Conservation (phyloP, 305 asterid species). For the Withania somnifera region DNA sequence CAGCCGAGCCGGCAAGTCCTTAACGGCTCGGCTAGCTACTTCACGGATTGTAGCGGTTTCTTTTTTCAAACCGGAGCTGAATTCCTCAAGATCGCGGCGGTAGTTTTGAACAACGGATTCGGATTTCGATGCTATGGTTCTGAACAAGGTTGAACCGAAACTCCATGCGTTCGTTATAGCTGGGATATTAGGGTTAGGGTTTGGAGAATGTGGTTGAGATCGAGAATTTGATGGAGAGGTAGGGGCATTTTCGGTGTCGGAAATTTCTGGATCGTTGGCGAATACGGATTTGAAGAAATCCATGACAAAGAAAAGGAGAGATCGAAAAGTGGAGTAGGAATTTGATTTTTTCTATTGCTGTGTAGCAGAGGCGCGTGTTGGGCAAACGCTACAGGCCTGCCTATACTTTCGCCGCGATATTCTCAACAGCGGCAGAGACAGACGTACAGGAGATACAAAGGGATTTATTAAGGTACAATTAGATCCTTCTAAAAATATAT, state of each 20-base stretch:
- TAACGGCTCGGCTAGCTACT: slow-evolving; percentile 70
- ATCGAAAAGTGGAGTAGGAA: background rate
- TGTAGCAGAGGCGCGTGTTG: background rate
- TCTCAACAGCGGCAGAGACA: background rate
- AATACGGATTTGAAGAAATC: slow-evolving; percentile 81
- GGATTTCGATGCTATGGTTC: slow-evolving; percentile 59
- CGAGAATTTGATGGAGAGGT: slow-evolving; percentile 19
- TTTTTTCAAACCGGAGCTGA: slow-evolving; percentile 50
- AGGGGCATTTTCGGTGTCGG: slow-evolving; percentile 10
- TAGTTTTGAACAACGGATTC: slow-evolving; percentile 63
- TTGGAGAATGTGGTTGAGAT: slow-evolving; percentile 16
- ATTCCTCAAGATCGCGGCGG: slow-evolving; percentile 63
- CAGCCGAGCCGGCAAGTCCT: slow-evolving; percentile 59
- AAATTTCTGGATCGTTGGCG: slow-evolving; percentile 39
- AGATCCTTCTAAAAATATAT: background rate
- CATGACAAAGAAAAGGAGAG: slow-evolving; percentile 18
- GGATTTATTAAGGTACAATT: background rate
- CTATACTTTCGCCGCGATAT: background rate
- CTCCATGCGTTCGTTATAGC: slow-evolving; percentile 33
- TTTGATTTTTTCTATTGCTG: background rate
- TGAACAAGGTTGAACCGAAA: slow-evolving; percentile 49
- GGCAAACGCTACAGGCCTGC: background rate
- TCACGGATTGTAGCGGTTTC: slow-evolving; percentile 66
- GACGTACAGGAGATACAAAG: background rate
- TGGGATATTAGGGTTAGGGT: slow-evolving; percentile 13